These are phyloP conservation scores for Margaritispora aquatica DNA, from an alignment of 495 filamentous ascomycete species.

Conservation along the genomic window DNA sequence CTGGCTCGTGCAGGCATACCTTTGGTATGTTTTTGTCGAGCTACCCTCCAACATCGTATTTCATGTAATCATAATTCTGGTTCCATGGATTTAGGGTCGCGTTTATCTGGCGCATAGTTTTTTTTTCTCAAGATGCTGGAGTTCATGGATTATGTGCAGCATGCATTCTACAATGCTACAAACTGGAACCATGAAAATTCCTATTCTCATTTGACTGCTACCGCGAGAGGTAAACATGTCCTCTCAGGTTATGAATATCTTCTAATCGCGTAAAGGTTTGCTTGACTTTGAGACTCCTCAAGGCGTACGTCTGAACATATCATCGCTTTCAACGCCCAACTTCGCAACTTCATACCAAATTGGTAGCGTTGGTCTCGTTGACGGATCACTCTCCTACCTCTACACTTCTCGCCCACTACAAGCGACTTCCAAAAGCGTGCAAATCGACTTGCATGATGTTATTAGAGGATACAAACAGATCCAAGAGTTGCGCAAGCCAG, in stretches of 20 bases:
- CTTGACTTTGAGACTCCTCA: constrained; percentile 78
- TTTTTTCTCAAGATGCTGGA: constrained; percentile 67
- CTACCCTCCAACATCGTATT: neutral
- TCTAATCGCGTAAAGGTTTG: constrained; percentile 48
- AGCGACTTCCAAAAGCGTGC: constrained; percentile 44
- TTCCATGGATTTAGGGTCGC: neutral
- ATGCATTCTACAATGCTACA: constrained; percentile 81
- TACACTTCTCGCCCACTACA: constrained; percentile 74
- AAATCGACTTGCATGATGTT: constrained; percentile 57
- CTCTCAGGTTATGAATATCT: neutral
- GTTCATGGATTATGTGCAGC: constrained; percentile 97
- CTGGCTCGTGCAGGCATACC: neutral
- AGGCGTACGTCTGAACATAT: constrained; percentile 74
- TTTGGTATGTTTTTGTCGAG: neutral
- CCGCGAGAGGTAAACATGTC: constrained; percentile 59
- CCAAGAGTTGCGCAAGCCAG: constrained; percentile 43
- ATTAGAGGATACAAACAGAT: constrained; percentile 65
- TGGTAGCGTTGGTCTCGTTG: constrained; percentile 75
- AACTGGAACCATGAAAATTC: constrained; percentile 91
- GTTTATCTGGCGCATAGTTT: too few relatives aligned
- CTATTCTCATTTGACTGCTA: constrained; percentile 82
- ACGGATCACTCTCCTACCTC: constrained; percentile 87
- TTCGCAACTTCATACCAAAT: constrained; percentile 90
- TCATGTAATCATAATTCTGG: neutral
- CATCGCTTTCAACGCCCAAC: constrained; percentile 83